Base-by-base conservation (phyloP, 2,329 filamentous ascomycete genomes). In the Botrytis squamosa region DNA sequence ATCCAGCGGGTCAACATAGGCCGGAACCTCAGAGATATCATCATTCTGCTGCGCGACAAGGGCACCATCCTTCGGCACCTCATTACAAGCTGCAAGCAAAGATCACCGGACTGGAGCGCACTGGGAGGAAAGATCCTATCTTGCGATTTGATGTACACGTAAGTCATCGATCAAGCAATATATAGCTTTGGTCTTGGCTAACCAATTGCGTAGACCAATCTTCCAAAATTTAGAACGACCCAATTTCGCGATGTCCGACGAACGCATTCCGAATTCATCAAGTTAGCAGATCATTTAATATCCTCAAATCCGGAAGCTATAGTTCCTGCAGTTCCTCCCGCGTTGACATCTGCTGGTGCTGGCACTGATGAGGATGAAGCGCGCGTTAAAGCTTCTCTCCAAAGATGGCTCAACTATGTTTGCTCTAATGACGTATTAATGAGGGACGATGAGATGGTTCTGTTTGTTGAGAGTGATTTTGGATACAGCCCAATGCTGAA, bases 401-500 rank as follows among this genome's bases (percentile, higher is more conserved):
- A 99, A 84, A 88, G 94, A 81, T 99, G 96, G 96, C 87, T 99
- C 79, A 98, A 97, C 82, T 93, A 93, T 74, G 92, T 99, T 33
- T 97, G 96, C 84, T 89, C 89, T 80, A 98, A 96, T 78, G 95
- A 98, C 52, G 91, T 97, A 1, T 88, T 99, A 12, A 97, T 97
- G 86, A 90, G 92, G 75, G 96, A 99, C 81, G 95, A 98, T 76
- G 96, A 99, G 84, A 95, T 98, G 90, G 90, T 98, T 8, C 91
- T 98, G 75, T 99, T 99, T 80, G 94, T 99, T n/a, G 96, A 99
- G 84, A 97, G 94, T 81, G 96, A 99, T 82, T 98, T 98, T 82
- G 96, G 96, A 59, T 99, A 99, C 83, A 98, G 94, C 80, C 96
- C 96, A 1, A 92, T 98, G 80, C 91, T 98, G 65, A 92, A 95